Base-by-base conservation (phyloP, 495 filamentous ascomycete genomes). In the Aspergillus affinis region DNA sequence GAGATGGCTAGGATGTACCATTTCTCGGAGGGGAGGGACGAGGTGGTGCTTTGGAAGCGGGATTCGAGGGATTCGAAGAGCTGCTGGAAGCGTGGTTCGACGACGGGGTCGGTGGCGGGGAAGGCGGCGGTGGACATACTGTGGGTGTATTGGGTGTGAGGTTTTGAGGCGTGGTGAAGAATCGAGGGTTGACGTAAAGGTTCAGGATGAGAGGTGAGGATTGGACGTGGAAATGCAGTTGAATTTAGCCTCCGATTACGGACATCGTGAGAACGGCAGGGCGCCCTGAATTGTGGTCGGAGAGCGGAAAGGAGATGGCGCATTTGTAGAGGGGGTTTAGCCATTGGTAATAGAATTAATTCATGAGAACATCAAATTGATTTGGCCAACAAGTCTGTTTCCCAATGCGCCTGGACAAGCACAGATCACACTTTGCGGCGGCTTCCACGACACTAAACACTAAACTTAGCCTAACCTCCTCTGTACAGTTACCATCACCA, bases 1-100 rank as follows among this genome's bases (percentile, higher is more conserved):
- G 80, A 56, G 4, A 73, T 68, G 7, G 78, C 79, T 4, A 84
- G 72, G 26, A 87, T 75, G 56, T 84, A 82, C 84, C 84, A 87
- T 72, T 80, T 80, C 45, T 84, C 81, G 27, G 61, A 61, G 27
- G 81, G 80, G 15, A 84, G 65, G 18, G 65, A 72, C 10, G 36
- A 10, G 26, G 77, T 75, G 6, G 76, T 75, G 1, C 71, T 65
- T 29, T 79, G 75, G 64, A 86, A 84, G 54, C 75, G 75, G 54
- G 78, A 58, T 65, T 86, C 80, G 4, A 86, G 69, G 30, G 70
- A 66, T 48, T 78, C 61, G 74, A 87, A 84, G 36, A 87, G 71
- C 46, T 67, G 23, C 32, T 57, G 44, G 65, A 67, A 75, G 65
- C 61, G 64, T 65, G 74, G 72, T 17, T 72, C 55, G 17, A 74